phyloP scores from a whole-genome alignment of 2,329 filamentous ascomycete species.

The Aureobasidium namibiae region DNA sequence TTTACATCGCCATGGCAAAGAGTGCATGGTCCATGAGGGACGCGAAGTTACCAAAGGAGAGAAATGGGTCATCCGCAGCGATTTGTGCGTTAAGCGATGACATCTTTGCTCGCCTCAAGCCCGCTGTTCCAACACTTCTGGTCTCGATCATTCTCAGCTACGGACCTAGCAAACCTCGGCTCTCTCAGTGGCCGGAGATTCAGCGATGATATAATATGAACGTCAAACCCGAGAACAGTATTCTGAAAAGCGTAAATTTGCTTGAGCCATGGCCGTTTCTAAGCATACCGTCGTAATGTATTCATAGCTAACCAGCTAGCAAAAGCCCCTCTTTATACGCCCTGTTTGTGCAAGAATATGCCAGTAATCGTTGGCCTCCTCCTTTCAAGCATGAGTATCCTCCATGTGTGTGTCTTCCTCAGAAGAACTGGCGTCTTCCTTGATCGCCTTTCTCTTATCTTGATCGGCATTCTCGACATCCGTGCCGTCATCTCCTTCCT shows the following conservation, averaged over 20 bases:
- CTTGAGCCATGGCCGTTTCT: background rate
- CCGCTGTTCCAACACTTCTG: too few relatives aligned
- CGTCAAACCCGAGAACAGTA: background rate
- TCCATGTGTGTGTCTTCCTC: background rate
- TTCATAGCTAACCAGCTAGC: background rate
- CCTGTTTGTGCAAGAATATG: background rate
- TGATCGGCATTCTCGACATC: background rate
- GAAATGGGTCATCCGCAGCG: slow-evolving; percentile 85
- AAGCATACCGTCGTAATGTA: slow-evolving; percentile 2
- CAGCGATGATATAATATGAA: too few relatives aligned
- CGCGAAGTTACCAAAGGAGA: slow-evolving; percentile 69
- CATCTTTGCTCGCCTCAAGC: background rate
- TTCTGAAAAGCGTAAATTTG: background rate
- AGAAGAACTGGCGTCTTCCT: background rate
- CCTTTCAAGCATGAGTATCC: background rate
- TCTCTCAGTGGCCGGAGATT: too few relatives aligned
- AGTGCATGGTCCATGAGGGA: slow-evolving; percentile 85
- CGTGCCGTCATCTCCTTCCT: background rate
- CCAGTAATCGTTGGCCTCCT: background rate
- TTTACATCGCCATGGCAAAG: slow-evolving; percentile 79
- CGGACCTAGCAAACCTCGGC: too few relatives aligned
- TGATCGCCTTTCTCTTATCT: background rate
- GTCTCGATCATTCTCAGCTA: too few relatives aligned
- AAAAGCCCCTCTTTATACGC: background rate
- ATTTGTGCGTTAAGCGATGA: slow-evolving; percentile 59